Percentiles rank a stretch among this genome's conserved stretches.
These are phyloP conservation scores for Stagonosporopsis vannaccii DNA, from an alignment of 2,329 filamentous ascomycete species.

Conservation along the genomic window DNA sequence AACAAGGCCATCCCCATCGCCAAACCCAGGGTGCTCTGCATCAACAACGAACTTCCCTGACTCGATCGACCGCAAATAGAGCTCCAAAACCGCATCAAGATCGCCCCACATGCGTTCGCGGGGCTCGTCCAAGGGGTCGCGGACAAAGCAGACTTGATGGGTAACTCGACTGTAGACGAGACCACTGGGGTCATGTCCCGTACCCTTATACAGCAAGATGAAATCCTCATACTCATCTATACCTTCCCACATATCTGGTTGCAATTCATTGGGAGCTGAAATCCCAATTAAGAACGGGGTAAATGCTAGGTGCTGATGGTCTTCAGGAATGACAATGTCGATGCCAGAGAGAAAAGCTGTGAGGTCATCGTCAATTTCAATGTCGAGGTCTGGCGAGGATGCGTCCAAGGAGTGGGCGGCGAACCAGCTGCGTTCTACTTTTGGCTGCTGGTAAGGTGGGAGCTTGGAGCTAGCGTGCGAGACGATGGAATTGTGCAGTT, in stretches of 20 bases:
- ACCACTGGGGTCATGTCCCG: conserved; percentile 1
- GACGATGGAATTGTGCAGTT: conserved; percentile 3
- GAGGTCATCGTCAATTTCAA: conserved; percentile 1
- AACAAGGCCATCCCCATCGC: neutral
- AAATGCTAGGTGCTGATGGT: conserved; percentile 1
- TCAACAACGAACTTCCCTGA: conserved; percentile 4
- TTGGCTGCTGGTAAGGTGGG: neutral
- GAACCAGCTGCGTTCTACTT: conserved; percentile 3
- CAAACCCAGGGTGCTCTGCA: neutral
- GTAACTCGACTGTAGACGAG: neutral
- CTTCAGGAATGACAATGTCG: conserved; percentile 1
- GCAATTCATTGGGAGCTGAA: neutral
- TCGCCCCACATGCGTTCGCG: neutral
- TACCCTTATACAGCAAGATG: conserved; percentile 1
- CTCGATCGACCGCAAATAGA: conserved; percentile 3
- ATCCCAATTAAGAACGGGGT: conserved; percentile 3
- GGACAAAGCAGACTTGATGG: conserved; percentile 1
- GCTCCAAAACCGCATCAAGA: conserved; percentile 1
- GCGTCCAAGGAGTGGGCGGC: neutral
- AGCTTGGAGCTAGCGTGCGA: conserved; percentile 2
- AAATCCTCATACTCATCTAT: conserved; percentile 1
- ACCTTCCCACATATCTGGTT: conserved; percentile 4
- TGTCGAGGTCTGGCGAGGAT: neutral
- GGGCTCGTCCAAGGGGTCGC: neutral
- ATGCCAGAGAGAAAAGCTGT: conserved; percentile 4